phyloP scores from a whole-genome alignment of 495 filamentous ascomycete species.

The Hypoxylon lenormandii region DNA sequence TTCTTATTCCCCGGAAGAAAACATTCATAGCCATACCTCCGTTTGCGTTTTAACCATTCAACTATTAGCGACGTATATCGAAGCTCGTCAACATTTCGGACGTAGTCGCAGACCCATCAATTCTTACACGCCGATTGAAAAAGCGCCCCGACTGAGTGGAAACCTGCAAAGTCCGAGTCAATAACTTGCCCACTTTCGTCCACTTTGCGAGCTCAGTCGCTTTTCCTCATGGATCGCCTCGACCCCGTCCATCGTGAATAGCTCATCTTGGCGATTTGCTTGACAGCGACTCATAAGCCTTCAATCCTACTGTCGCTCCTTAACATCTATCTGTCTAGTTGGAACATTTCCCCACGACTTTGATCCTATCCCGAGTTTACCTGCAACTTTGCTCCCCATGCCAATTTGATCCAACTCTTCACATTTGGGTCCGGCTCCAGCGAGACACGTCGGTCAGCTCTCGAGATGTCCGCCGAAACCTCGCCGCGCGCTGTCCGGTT shows the following conservation, averaged over 20 bases:
- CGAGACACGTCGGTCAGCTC: slow-evolving; percentile 29
- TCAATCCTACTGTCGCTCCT: slow-evolving; percentile 27
- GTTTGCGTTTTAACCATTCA: slow-evolving; percentile 9
- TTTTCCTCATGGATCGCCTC: slow-evolving; percentile 45
- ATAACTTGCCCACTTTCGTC: slow-evolving; percentile 41
- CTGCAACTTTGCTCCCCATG: slow-evolving; percentile 25
- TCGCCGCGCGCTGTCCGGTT: slow-evolving; percentile 67
- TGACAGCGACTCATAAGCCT: slow-evolving; percentile 26
- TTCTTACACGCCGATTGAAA: slow-evolving; percentile 16
- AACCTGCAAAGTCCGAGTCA: slow-evolving; percentile 42
- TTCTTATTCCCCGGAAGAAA: not conserved
- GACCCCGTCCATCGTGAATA: slow-evolving; percentile 44
- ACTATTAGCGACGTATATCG: slow-evolving; percentile 16
- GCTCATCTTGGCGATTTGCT: slow-evolving; percentile 36
- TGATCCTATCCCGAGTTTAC: not conserved
- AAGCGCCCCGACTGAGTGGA: slow-evolving; percentile 32
- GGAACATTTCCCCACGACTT: slow-evolving; percentile 3
- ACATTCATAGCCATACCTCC: not conserved
- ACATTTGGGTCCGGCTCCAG: slow-evolving; percentile 37
- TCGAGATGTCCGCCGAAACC: slow-evolving; percentile 58
- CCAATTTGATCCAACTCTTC: slow-evolving; percentile 23
- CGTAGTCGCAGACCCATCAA: slow-evolving; percentile 25
- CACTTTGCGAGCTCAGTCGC: slow-evolving; percentile 21
- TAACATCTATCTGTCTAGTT: slow-evolving; percentile 12
- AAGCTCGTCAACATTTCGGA: slow-evolving; percentile 9